A percentile compares a stretch with the other conserved stretches of the same genome.
Conservation (phyloP, 2,329 filamentous ascomycete species). For the Aureobasidium sp. region DNA sequence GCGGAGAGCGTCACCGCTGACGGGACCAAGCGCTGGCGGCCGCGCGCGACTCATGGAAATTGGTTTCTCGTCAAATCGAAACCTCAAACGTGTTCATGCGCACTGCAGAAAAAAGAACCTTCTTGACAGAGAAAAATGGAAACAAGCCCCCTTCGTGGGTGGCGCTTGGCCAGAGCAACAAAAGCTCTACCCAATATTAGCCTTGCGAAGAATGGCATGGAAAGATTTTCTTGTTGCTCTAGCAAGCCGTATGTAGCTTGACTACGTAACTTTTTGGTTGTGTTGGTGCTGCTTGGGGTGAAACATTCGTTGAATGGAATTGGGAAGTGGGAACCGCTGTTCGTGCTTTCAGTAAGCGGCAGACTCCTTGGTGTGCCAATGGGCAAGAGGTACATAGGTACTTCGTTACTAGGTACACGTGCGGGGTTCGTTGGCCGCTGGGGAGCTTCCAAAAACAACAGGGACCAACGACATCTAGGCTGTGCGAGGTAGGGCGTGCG, state of each 20-base stretch:
- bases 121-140: not conserved
- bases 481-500: not conserved
- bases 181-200: not conserved
- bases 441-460: not conserved
- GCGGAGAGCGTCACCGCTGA: not conserved
- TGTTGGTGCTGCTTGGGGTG: not conserved
- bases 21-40: no score
- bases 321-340: not conserved
- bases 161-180: not conserved
- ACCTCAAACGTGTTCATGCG: not conserved
- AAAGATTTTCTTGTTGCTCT: not conserved
- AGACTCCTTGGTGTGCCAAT: not conserved
- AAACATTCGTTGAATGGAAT: not conserved
- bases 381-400: not conserved
- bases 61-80: not conserved
- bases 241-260: no score
- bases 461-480: not conserved
- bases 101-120: not conserved
- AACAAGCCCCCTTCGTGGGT: not conserved
- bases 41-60: not conserved
- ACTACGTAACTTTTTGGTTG: not conserved
- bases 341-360: not conserved
- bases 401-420: not conserved
- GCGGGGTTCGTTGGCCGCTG: constrained; percentile 5
- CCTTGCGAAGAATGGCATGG: not conserved